Evolutionary conservation across 2,329 filamentous ascomycete species (phyloP), one percentile per base, ranked within the genome.

Genomic region (Peltaster fructicola): DNA sequence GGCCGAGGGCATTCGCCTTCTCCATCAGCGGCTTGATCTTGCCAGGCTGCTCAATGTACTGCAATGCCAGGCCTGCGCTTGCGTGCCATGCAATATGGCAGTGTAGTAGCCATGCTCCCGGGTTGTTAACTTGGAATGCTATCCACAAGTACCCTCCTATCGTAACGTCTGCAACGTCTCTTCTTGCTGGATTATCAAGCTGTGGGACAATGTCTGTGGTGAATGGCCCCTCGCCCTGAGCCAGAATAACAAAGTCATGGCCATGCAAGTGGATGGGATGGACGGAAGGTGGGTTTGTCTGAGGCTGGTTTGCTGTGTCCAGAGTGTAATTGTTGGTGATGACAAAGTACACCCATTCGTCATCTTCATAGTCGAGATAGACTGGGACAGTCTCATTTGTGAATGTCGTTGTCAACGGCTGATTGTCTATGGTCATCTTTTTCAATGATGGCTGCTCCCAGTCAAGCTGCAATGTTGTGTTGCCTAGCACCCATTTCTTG

Each of bases 231-330:
- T 26, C 23, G 8, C 51, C 52, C 3, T 33, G 27, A 6, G 44
- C 51, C 6, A 57, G 34, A 15, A 57, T 37, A 32, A 49, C 52
- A 30, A 54, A 56, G 32, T 56, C 52, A 33, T 58, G 56, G 14
- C 55, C 51, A 49, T 39, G 13, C 34, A 43, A n/a, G 38, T 41
- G 16, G 22, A 27, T 27, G 30, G 41, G 16, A 11, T 24, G 18
- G 41, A 35, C 34, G 44, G 52, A 31, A 6, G 44, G 42, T 20
- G 51, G 38, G 4, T 32, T 30, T 8, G 36, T 44, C 30, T 57
- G 52, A n/a, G n/a, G n/a, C n/a, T n/a, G n/a, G n/a, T n/a, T n/a
- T n/a, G n/a, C n/a, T n/a, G n/a, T n/a, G n/a, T n/a, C n/a, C n/a
- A n/a, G n/a, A n/a, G n/a, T n/a, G n/a, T n/a, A n/a, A n/a, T n/a